Conservation (phyloP, 148 eudicot species). For the Amaranthus palmeri region DNA sequence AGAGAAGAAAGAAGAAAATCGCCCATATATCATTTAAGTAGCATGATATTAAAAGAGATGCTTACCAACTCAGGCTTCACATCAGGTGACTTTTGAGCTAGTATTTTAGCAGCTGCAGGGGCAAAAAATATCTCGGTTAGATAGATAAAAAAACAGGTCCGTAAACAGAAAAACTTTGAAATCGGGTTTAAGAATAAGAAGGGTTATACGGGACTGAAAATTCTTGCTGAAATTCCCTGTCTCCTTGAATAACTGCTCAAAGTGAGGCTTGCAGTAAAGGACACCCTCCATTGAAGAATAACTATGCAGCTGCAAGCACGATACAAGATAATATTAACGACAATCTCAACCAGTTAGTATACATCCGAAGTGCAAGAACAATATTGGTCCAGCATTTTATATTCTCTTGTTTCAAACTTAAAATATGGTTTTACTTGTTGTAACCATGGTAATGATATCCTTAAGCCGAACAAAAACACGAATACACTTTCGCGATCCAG, state of each 20-base stretch:
- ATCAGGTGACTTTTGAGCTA: constrained; percentile 52
- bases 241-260: constrained; percentile 96
- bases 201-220: constrained; percentile 68
- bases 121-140: constrained; percentile 14
- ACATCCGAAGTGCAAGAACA: neutral
- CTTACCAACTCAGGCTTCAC: constrained; percentile 66
- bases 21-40: neutral
- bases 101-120: constrained; percentile 58
- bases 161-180: neutral
- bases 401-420: too few species aligned
- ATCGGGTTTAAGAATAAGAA: neutral
- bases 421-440: too few species aligned
- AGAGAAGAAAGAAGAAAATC: constrained; percentile 5
- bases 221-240: constrained; percentile 81
- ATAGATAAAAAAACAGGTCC: neutral
- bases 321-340: constrained; percentile 8
- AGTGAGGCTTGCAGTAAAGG: constrained; percentile 93
- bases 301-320: constrained; percentile 58
- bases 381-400: too few species aligned
- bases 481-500: too few species aligned
- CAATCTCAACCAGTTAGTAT: constrained; percentile 3
- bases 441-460: too few species aligned
- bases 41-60: neutral
- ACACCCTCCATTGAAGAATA: constrained; percentile 95
- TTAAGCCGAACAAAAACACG: too few species aligned